Conservation (phyloP, 352 stramenopile genomes). For the Phytophthora boehmeriae region DNA sequence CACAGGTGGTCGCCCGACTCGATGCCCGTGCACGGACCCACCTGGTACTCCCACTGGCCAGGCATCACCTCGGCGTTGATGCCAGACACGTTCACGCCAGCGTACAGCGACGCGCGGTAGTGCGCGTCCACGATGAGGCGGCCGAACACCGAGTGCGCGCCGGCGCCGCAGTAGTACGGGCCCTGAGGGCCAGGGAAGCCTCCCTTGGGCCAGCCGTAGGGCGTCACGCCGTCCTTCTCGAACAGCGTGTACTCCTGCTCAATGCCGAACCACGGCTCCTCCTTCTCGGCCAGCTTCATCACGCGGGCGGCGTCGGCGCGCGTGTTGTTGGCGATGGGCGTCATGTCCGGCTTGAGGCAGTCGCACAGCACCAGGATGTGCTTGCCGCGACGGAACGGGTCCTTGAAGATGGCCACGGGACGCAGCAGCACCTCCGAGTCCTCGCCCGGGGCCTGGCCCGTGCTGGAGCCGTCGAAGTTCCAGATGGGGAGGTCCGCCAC, state of each 20-base stretch:
- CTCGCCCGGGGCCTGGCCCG: conserved; percentile 95
- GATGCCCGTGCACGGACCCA: conserved; percentile 96
- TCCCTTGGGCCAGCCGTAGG: conserved; percentile 92
- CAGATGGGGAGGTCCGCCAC: conserved; percentile 92
- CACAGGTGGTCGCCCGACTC: conserved; percentile 96
- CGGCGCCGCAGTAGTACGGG: conserved; percentile 94
- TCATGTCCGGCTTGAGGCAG: conserved; percentile 95
- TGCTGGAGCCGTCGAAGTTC: conserved; percentile 98
- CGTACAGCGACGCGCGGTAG: conserved; percentile 96
- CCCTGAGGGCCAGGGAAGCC: conserved; percentile 90
- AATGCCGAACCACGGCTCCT: conserved; percentile 95
- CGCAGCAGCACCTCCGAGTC: conserved; percentile 97
- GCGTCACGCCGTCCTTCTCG: conserved; percentile 85
- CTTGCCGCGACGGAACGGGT: conserved; percentile 95
- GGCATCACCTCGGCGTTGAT: conserved; percentile 99
- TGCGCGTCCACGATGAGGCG: conserved; percentile 94
- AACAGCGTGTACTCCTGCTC: conserved; percentile 98
- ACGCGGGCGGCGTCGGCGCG: conserved; percentile 78
- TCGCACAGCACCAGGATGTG: conserved; percentile 98
- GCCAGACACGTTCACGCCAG: conserved; percentile 95
- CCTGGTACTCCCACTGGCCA: conserved; percentile 98
- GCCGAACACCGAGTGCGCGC: conserved; percentile 96
- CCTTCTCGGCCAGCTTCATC: conserved; percentile 59
- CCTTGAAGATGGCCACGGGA: conserved; percentile 93
- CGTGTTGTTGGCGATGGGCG: conserved; percentile 93